Evolutionary conservation across 306 rosid genomes (phyloP).

Genomic region (Begonia peltatifolia): DNA sequence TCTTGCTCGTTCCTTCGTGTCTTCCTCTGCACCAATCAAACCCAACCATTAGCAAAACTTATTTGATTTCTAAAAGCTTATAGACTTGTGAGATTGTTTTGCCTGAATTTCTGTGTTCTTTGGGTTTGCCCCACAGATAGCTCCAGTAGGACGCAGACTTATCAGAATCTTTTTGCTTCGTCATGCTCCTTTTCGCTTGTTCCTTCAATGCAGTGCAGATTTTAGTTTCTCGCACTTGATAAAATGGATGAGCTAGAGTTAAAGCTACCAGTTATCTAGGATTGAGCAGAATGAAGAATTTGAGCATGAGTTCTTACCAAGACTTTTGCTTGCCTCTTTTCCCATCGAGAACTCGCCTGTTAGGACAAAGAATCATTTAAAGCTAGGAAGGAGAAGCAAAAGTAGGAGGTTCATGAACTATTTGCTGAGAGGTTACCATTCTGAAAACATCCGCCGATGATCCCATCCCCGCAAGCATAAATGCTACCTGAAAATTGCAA

Average conservation of each 20-base stretch:
- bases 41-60: too few relatives aligned
- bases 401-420: not conserved
- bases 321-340: constrained; percentile 84
- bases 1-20: constrained; percentile 52
- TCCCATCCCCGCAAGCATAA: constrained; percentile 95
- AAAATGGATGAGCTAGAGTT: not conserved
- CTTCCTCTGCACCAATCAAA: constrained; percentile 42
- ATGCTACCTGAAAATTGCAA: constrained; percentile 46
- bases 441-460: constrained; percentile 72
- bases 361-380: constrained; percentile 9
- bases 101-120: constrained; percentile 57
- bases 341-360: constrained; percentile 92
- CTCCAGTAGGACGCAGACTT: constrained; percentile 51
- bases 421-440: constrained; percentile 27
- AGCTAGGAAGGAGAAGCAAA: constrained; percentile 3
- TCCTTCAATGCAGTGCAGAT: constrained; percentile 26
- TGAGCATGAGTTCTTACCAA: constrained; percentile 36
- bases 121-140: constrained; percentile 57
- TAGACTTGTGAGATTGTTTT: not conserved
- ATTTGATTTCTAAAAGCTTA: too few relatives aligned
- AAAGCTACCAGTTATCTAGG: not conserved
- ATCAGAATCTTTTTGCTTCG: constrained; percentile 48
- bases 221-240: constrained; percentile 5
- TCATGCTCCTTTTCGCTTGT: constrained; percentile 65
- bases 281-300: not conserved